Evolutionary conservation across 768 basidiomycete species (phyloP).

Genomic region (Lepiota venenata): DNA sequence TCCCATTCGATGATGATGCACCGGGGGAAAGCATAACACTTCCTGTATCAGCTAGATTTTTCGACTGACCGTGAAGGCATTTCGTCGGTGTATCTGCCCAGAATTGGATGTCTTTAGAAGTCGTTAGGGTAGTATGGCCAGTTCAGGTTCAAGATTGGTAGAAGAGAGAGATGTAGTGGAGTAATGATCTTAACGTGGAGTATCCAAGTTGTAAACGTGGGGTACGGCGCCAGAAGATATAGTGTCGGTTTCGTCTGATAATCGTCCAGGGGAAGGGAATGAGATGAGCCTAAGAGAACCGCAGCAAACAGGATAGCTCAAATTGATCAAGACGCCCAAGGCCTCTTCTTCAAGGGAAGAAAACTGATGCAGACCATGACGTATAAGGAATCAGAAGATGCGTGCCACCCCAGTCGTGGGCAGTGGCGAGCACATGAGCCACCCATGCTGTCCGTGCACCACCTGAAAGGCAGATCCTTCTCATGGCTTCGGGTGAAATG

Average conservation of each 20-base stretch:
- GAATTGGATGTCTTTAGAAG: neutral
- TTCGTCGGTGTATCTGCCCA: neutral
- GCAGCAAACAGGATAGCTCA: neutral
- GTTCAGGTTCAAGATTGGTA: neutral
- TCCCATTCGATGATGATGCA: neutral
- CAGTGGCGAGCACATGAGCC: neutral
- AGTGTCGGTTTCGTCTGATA: neutral
- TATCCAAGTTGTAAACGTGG: no score
- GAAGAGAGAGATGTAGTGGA: neutral
- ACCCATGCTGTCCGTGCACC: neutral
- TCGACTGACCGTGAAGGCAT: conserved; percentile 8
- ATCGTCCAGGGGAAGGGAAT: neutral
- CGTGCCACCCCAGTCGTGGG: conserved; percentile 1
- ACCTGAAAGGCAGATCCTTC: neutral
- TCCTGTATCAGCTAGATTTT: neutral
- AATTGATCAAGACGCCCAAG: neutral
- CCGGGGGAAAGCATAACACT: neutral
- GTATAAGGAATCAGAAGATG: conserved; percentile 3
- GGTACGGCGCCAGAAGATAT: neutral
- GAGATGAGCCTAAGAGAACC: neutral
- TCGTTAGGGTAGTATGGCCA: neutral
- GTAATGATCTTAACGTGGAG: no score
- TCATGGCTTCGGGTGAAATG: neutral
- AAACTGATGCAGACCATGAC: neutral
- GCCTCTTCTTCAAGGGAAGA: neutral